These are phyloP conservation scores for Penicillium sp. DNA, from an alignment of 2,329 filamentous ascomycete genomes.

Conservation along the genomic window DNA sequence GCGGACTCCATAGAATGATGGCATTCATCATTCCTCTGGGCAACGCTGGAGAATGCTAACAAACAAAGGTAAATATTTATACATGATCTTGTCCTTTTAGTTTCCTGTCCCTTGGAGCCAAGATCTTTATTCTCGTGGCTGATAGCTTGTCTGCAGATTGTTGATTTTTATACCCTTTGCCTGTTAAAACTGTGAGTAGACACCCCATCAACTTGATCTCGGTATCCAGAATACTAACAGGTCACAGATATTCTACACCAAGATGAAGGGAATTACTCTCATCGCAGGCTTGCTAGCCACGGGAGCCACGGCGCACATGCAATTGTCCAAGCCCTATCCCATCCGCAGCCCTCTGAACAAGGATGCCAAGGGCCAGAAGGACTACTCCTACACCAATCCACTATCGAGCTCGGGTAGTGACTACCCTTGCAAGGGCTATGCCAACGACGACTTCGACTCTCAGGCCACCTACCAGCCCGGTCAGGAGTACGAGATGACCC, in stretches of 20 bases:
- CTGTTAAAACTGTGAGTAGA: background rate
- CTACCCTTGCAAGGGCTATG: conserved; percentile 72
- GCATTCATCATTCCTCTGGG: conserved; percentile 21
- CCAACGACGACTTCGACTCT: conserved; percentile 49
- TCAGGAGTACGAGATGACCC: conserved; percentile 57
- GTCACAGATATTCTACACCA: conserved; percentile 2
- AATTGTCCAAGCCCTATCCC: conserved; percentile 53
- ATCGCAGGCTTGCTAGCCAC: conserved; percentile 32
- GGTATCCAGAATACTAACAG: background rate
- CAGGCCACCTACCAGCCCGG: conserved; percentile 62
- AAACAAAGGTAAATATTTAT: conserved; percentile 16
- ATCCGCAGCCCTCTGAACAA: conserved; percentile 51
- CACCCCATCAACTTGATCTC: no score
- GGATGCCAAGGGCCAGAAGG: conserved; percentile 47
- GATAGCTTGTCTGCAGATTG: conserved; percentile 6
- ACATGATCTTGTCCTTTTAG: background rate
- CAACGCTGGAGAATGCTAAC: conserved; percentile 16
- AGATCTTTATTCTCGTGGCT: conserved; percentile 14
- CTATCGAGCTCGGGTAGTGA: conserved; percentile 56
- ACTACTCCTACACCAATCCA: conserved; percentile 69
- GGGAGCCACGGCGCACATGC: conserved; percentile 47
- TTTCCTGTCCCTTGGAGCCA: conserved; percentile 2
- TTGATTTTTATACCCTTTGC: conserved; percentile 2
- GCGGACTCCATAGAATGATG: conserved; percentile 7
- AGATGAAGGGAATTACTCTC: conserved; percentile 33